These are phyloP conservation scores for Trametes coccinea DNA, from an alignment of 768 basidiomycete genomes.

Conservation along the genomic window DNA sequence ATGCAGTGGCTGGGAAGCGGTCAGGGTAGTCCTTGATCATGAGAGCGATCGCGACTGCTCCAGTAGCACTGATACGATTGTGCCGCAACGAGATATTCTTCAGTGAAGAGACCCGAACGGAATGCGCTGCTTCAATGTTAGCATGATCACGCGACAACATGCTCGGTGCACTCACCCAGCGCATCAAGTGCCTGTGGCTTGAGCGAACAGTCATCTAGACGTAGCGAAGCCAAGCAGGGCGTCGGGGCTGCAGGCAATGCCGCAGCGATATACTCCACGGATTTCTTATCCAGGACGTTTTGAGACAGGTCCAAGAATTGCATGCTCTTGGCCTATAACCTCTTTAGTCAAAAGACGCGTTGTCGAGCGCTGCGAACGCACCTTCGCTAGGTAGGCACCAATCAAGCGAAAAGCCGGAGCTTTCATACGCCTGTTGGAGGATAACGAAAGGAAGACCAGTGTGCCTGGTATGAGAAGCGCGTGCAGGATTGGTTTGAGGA, in stretches of 20 bases:
- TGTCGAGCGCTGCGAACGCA: slow-evolving; percentile 27
- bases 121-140: slow-evolving; percentile 59
- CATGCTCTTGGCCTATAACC: slow-evolving; percentile 64
- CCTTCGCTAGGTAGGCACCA: slow-evolving; percentile 79
- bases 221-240: slow-evolving; percentile 70
- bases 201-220: slow-evolving; percentile 84
- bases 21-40: slow-evolving; percentile 98
- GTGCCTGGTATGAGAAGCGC: slow-evolving; percentile 82
- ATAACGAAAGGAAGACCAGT: slow-evolving; percentile 80
- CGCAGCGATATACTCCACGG: slow-evolving; percentile 77
- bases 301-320: slow-evolving; percentile 92
- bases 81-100: slow-evolving; percentile 88
- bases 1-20: slow-evolving; percentile 44
- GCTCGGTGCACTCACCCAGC: slow-evolving; percentile 57
- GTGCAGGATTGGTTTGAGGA: slow-evolving; percentile 87
- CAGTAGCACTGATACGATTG: slow-evolving; percentile 81
- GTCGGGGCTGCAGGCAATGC: slow-evolving; percentile 58
- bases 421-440: slow-evolving; percentile 84
- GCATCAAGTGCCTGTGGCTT: slow-evolving; percentile 74
- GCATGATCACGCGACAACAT: not conserved
- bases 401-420: slow-evolving; percentile 73
- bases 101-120: slow-evolving; percentile 79
- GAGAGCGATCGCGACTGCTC: slow-evolving; percentile 88
- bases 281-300: slow-evolving; percentile 79
- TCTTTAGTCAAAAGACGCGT: not conserved